Base-by-base conservation (phyloP, 805 yeast species). In the Sugiyamaella boreocaroliniensis region DNA sequence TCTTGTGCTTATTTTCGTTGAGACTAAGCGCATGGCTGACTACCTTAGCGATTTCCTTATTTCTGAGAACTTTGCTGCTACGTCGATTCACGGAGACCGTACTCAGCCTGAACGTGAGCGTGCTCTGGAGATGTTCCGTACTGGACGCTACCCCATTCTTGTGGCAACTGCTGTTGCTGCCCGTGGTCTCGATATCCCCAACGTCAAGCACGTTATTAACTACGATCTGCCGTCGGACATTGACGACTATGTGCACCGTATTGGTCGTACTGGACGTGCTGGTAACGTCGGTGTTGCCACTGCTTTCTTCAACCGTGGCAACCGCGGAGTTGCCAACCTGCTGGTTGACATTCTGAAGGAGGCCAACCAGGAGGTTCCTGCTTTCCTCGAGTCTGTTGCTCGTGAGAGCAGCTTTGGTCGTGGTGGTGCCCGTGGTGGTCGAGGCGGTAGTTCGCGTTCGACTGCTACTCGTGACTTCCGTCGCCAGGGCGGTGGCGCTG, bases 181-280 rank as follows among this genome's bases (percentile, higher is more conserved):
- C 55, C 89, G 99, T 85, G 99, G 99, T 79, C 82, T 93, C 74
- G 99, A 93, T 81, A 93, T 93, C 79, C 98, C 99, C 71, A 93
- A 93, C 71, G 99, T 93, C 64, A 85, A 95, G 47, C 98, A 92
- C 70, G 99, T 93, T 68, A 85, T 93, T 75, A 93, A 93, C 81
- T 93, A 86, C 72, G 99, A 93, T 71, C 79, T 93, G 71, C 99
- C 99, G 71, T 77, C 85, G 69, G 98, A 93, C 72, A 86, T 93
- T 67, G 99, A 93, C 73, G 99, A 93, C 74, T 93, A 93, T 70
- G 99, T 93, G 55, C 99, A 93, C 78, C 87, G 99, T 78, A 93
- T 93, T 70, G 99, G 99, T 82, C 92, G 99, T 83, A 93, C 99
- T 68, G 99, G 99, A 76, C 93, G 99, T 83, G 99, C 99, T 66